Conservation (phyloP, 768 basidiomycete genomes). For the Tylopilus plumbeoviolaceoides region DNA sequence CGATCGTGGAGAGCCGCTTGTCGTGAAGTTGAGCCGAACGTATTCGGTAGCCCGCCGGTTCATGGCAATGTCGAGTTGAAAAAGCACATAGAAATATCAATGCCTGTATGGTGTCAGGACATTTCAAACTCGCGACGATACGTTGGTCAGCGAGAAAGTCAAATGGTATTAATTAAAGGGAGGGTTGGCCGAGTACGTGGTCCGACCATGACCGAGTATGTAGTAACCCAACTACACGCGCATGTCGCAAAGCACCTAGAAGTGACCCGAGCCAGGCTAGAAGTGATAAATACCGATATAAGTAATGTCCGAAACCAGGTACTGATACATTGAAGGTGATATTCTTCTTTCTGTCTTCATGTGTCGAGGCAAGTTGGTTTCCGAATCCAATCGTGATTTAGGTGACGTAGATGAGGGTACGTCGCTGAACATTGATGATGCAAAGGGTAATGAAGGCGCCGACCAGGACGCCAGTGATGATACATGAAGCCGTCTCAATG, state of each 20-base stretch:
- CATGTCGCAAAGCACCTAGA: conserved; percentile 4
- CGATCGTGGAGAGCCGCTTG: neutral
- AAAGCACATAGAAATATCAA: no score
- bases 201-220: neutral
- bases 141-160: neutral
- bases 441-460: conserved; percentile 55
- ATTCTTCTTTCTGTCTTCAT: conserved; percentile 1
- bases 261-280: conserved; percentile 9
- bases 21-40: no score
- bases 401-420: conserved; percentile 41
- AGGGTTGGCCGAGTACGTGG: neutral
- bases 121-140: neutral
- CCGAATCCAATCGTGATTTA: no score
- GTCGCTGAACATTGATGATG: conserved; percentile 43
- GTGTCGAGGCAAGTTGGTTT: neutral
- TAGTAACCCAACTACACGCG: neutral
- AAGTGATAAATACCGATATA: conserved; percentile 28
- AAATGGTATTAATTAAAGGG: neutral
- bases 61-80: no score
- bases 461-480: conserved; percentile 56
- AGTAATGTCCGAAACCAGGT: conserved; percentile 13
- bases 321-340: conserved; percentile 19
- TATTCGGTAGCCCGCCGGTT: no score
- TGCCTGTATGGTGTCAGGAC: no score
- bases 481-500: conserved; percentile 39